phyloP scores from a whole-genome alignment of 352 stramenopile species.

The Pythium rhizo-oryzae region DNA sequence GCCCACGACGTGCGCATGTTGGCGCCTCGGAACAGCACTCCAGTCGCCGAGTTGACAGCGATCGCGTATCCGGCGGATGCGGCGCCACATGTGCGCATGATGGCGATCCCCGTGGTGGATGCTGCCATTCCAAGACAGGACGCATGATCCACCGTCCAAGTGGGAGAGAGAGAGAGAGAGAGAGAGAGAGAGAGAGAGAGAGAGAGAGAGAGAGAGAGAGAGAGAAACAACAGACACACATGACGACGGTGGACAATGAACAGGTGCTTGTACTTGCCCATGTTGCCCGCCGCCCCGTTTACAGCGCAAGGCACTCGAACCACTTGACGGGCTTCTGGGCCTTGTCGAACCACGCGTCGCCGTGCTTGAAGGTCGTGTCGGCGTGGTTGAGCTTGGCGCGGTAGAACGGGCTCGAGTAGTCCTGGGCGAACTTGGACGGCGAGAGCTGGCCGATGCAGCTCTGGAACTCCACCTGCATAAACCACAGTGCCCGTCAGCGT shows the following conservation, averaged over 20 bases:
- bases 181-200: too few species aligned
- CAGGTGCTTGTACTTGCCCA: too few species aligned
- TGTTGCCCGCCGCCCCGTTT: neutral
- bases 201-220: too few species aligned
- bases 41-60: neutral
- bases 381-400: slow-evolving; percentile 59
- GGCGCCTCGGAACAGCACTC: neutral
- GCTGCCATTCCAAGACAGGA: neutral
- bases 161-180: neutral
- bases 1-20: neutral
- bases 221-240: too few species aligned
- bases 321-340: slow-evolving; percentile 63
- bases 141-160: neutral
- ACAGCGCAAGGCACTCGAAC: slow-evolving; percentile 48
- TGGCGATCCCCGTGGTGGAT: slow-evolving; percentile 7
- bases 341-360: slow-evolving; percentile 50
- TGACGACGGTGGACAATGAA: neutral
- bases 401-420: slow-evolving; percentile 50
- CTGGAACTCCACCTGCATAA: slow-evolving; percentile 51
- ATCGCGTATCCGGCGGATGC: neutral
- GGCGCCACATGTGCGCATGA: neutral
- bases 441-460: slow-evolving; percentile 51
- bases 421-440: slow-evolving; percentile 34
- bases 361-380: slow-evolving; percentile 60
- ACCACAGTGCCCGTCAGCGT: slow-evolving; percentile 1